Percentiles rank a stretch among this genome's conserved stretches.
Conservation (phyloP, 768 basidiomycete genomes). For the Boletus coccyginus region DNA sequence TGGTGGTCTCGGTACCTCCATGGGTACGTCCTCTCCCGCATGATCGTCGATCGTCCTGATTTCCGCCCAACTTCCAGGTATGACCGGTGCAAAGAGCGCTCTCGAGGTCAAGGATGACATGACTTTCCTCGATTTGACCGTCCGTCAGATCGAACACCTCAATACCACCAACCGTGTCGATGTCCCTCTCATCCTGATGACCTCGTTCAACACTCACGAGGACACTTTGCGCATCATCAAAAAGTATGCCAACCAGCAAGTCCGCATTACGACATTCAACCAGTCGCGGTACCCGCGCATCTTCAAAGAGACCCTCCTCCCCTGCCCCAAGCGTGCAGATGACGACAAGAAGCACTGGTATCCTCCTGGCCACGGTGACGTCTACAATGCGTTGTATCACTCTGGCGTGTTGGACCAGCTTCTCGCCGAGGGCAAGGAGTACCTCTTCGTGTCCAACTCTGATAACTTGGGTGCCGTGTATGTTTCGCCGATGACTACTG, state of each 20-base stretch:
- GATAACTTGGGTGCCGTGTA: slow-evolving; percentile 71
- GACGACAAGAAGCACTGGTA: slow-evolving; percentile 74
- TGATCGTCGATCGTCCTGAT: slow-evolving; percentile 1
- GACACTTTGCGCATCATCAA: slow-evolving; percentile 77
- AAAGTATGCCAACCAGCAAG: slow-evolving; percentile 77
- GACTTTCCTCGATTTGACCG: slow-evolving; percentile 66
- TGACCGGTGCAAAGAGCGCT: slow-evolving; percentile 65
- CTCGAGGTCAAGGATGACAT: slow-evolving; percentile 74
- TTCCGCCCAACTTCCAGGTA: slow-evolving; percentile 31
- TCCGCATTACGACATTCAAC: slow-evolving; percentile 69
- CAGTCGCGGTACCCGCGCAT: slow-evolving; percentile 76
- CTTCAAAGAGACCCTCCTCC: slow-evolving; percentile 64
- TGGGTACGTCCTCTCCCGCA: slow-evolving; percentile 36
- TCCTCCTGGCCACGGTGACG: slow-evolving; percentile 74
- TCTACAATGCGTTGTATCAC: slow-evolving; percentile 69
- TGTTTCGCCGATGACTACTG: slow-evolving; percentile 12
- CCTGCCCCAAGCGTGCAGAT: slow-evolving; percentile 52
- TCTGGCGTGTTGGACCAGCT: slow-evolving; percentile 74
- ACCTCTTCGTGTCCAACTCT: slow-evolving; percentile 77
- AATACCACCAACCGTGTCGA: slow-evolving; percentile 60
- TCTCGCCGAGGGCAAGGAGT: slow-evolving; percentile 68
- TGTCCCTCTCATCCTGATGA: slow-evolving; percentile 80
- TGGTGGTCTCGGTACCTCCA: slow-evolving; percentile 69
- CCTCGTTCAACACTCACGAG: slow-evolving; percentile 79
- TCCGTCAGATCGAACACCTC: slow-evolving; percentile 67